Percentiles rank a stretch among this genome's conserved stretches.
These are phyloP conservation scores for Allantophomopsis lycopodina DNA, from an alignment of 2,329 filamentous ascomycete species.

Conservation along the genomic window DNA sequence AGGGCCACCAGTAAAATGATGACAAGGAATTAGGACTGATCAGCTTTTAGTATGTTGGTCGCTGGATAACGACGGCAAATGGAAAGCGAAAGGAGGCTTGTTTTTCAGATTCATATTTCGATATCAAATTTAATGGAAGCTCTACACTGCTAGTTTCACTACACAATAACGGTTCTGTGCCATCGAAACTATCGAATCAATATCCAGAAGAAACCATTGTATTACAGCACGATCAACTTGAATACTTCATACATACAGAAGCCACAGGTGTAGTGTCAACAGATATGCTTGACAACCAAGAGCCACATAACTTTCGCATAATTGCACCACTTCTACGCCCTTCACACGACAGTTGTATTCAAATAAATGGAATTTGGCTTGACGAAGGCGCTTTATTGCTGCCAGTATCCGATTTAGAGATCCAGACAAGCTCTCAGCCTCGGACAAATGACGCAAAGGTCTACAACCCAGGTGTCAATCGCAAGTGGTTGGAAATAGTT, in stretches of 20 bases:
- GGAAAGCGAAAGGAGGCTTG: conserved; percentile 10
- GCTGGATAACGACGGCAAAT: conserved; percentile 10
- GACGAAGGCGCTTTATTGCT: conserved; percentile 9
- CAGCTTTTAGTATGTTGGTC: conserved; percentile 11
- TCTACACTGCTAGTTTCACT: neutral
- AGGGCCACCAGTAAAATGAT: too few relatives aligned
- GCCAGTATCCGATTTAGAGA: neutral
- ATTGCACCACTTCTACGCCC: conserved; percentile 12
- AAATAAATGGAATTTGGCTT: conserved; percentile 13
- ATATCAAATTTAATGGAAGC: neutral
- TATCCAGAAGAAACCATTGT: too few relatives aligned
- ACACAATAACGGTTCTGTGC: conserved; percentile 5
- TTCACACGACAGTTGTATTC: conserved; percentile 4
- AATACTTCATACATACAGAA: conserved; percentile 13
- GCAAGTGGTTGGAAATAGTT: conserved; percentile 17
- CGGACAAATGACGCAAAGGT: neutral
- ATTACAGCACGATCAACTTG: neutral
- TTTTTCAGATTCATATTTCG: conserved; percentile 9
- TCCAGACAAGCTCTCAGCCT: neutral
- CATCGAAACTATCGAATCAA: too few relatives aligned
- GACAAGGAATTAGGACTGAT: too few relatives aligned
- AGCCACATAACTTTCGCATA: conserved; percentile 9
- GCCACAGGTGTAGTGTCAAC: conserved; percentile 8
- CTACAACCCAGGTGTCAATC: neutral
- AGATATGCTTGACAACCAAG: conserved; percentile 5